Evolutionary conservation across 2,329 filamentous ascomycete species (phyloP).

Genomic region (Colletotrichum sp.): DNA sequence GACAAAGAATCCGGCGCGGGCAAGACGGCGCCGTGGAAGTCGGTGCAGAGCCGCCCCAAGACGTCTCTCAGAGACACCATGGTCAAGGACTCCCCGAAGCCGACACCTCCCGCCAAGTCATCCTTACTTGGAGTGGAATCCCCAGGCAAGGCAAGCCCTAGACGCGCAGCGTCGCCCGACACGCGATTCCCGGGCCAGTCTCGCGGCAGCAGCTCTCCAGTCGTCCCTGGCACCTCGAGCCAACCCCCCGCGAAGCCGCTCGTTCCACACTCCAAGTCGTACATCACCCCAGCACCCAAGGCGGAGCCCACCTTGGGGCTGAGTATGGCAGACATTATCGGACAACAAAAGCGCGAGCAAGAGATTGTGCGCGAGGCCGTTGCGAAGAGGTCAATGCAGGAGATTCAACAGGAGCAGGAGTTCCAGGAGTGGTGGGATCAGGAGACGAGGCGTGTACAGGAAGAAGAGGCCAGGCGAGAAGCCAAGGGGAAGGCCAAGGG

Average conservation of each 20-base stretch:
- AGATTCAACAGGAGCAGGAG: constrained; percentile 96
- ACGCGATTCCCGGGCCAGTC: constrained; percentile 67
- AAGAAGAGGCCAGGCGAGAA: constrained; percentile 57
- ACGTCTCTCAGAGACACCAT: constrained; percentile 56
- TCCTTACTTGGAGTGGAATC: constrained; percentile 48
- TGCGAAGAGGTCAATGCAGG: constrained; percentile 86
- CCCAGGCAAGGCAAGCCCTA: constrained; percentile 40
- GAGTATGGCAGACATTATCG: constrained; percentile 87
- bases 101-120: constrained; percentile 39
- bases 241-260: constrained; percentile 44
- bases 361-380: constrained; percentile 81
- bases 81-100: constrained; percentile 32
- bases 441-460: constrained; percentile 75
- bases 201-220: constrained; percentile 39
- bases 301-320: constrained; percentile 70
- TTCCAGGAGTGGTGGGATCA: constrained; percentile 98
- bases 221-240: constrained; percentile 28
- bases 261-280: constrained; percentile 66
- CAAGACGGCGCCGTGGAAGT: constrained; percentile 70
- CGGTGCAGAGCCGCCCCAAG: constrained; percentile 52
- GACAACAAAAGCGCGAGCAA: constrained; percentile 85
- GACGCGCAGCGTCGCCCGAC: constrained; percentile 64
- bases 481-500: constrained; percentile 48
- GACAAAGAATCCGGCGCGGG: constrained; percentile 43
- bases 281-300: constrained; percentile 61